These are phyloP conservation scores for Paramecium biaurelia DNA, from an alignment of 73 alveolate species.

Conservation along the genomic window DNA sequence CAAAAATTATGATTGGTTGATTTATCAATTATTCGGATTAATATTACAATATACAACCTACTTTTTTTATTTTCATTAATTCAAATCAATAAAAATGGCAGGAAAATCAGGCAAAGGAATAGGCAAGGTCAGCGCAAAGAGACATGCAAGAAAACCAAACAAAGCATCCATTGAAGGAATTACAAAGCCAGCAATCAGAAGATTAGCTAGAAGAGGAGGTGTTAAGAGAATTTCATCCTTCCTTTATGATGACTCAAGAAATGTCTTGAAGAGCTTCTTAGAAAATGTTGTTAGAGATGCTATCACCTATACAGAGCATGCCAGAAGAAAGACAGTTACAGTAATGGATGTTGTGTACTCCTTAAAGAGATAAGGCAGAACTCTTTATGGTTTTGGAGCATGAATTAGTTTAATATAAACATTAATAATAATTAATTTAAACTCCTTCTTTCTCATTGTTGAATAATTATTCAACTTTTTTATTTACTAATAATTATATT, in stretches of 20 bases:
- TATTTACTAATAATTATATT: not conserved
- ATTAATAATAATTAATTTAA: not conserved
- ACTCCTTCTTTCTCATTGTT: not conserved
- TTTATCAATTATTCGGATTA: constrained; percentile 20
- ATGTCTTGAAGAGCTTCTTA: constrained; percentile 73
- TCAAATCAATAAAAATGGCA: constrained; percentile 60
- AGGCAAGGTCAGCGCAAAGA: constrained; percentile 78
- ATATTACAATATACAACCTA: not conserved
- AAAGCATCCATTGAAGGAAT: constrained; percentile 83
- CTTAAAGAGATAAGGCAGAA: constrained; percentile 82
- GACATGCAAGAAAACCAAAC: constrained; percentile 72
- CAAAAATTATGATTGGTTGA: constrained; percentile 42
- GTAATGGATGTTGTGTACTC: constrained; percentile 90
- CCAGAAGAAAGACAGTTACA: constrained; percentile 86
- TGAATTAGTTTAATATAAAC: constrained; percentile 27
- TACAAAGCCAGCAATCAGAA: constrained; percentile 88
- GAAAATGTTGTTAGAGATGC: constrained; percentile 85
- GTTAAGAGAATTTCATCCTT: constrained; percentile 83
- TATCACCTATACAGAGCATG: constrained; percentile 83
- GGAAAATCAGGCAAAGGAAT: constrained; percentile 73
- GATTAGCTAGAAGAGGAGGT: constrained; percentile 96
- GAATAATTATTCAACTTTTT: not conserved
- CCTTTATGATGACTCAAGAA: constrained; percentile 87
- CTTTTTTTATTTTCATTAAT: not conserved
- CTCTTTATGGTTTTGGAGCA: constrained; percentile 82